These are phyloP conservation scores for Myxozyma mucilagina DNA, from an alignment of 805 yeast species.

Conservation along the genomic window DNA sequence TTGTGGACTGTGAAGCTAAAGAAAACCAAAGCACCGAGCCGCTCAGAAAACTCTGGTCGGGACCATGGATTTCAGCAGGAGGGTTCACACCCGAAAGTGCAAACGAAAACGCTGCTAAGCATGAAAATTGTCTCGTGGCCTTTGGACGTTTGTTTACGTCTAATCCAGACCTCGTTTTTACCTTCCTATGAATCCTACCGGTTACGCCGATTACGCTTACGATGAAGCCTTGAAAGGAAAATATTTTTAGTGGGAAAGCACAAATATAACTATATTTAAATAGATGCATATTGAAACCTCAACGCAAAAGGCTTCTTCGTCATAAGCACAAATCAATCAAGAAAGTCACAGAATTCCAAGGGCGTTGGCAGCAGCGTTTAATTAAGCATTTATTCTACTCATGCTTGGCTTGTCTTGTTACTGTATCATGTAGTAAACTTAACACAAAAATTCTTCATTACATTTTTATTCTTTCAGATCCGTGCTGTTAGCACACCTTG, in stretches of 20 bases:
- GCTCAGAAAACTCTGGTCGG: slow-evolving; percentile 20
- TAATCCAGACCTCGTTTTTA: slow-evolving; percentile 63
- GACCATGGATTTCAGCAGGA: slow-evolving; percentile 32
- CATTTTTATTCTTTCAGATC: too few relatives aligned
- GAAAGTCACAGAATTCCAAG: too few relatives aligned
- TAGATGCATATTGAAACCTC: too few relatives aligned
- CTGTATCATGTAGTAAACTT: too few relatives aligned
- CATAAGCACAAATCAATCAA: too few relatives aligned
- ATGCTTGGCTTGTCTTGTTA: too few relatives aligned
- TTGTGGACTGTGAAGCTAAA: slow-evolving; percentile 16
- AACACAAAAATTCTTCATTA: too few relatives aligned
- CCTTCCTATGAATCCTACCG: slow-evolving; percentile 16
- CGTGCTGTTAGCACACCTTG: too few relatives aligned
- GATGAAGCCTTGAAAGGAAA: slow-evolving; percentile 18
- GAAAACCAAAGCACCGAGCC: slow-evolving; percentile 8
- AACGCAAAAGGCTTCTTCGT: too few relatives aligned
- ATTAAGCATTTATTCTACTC: too few relatives aligned
- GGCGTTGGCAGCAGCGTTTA: too few relatives aligned
- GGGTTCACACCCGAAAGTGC: slow-evolving; percentile 30
- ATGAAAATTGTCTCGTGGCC: slow-evolving; percentile 38
- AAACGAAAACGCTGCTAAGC: slow-evolving; percentile 8
- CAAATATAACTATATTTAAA: too few relatives aligned
- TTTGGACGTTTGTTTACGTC: slow-evolving; percentile 54
- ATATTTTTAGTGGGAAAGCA: slow-evolving; percentile 15
- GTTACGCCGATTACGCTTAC: slow-evolving; percentile 22